These are phyloP conservation scores for Sporothrix schenckii DNA, from an alignment of 2,329 filamentous ascomycete species.

Conservation along the genomic window DNA sequence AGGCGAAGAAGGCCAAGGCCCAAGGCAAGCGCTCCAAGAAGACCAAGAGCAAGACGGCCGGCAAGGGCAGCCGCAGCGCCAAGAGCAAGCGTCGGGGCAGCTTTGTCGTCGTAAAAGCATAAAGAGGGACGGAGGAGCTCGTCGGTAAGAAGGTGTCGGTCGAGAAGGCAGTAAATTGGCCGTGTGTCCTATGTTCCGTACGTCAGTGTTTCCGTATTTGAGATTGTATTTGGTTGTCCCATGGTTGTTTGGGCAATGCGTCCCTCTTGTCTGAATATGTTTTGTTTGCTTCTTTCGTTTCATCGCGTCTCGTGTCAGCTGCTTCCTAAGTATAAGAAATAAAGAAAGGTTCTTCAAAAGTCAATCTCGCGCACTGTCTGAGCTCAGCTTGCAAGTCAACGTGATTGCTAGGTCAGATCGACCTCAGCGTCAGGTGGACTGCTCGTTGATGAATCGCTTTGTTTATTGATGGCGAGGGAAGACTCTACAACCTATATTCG, in stretches of 20 bases:
- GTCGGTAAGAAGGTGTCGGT: not conserved
- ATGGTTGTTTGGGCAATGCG: not conserved
- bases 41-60: slow-evolving; percentile 19
- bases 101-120: slow-evolving; percentile 16
- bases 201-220: not conserved
- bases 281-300: not conserved
- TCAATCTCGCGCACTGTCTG: not conserved
- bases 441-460: too few species aligned
- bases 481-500: too few species aligned
- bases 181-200: not conserved
- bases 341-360: not conserved
- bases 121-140: not conserved
- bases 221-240: not conserved
- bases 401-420: not conserved
- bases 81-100: slow-evolving; percentile 21
- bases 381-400: not conserved
- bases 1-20: not conserved
- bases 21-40: not conserved
- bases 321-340: not conserved
- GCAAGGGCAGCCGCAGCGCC: slow-evolving; percentile 23
- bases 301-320: not conserved
- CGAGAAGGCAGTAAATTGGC: not conserved
- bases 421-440: not conserved
- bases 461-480: too few species aligned
- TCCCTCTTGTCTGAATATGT: not conserved